phyloP scores from a whole-genome alignment of 2,329 filamentous ascomycete genomes.

The Sphaerulina vaccinii region DNA sequence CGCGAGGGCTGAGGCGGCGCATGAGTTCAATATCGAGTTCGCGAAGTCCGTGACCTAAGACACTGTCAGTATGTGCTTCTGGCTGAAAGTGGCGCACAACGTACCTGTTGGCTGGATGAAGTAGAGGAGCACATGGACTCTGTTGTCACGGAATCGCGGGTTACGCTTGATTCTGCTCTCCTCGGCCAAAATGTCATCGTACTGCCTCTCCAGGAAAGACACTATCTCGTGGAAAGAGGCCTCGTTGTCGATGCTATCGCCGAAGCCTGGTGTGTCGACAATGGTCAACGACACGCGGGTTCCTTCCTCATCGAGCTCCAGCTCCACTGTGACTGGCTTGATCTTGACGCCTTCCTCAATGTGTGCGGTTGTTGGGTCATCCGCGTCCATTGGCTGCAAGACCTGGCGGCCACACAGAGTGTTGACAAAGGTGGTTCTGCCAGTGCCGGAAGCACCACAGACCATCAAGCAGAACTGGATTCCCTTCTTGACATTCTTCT shows the following conservation, averaged over 20 bases:
- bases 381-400: constrained; percentile 84
- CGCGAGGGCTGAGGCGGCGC: constrained; percentile 96
- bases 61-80: constrained; percentile 13
- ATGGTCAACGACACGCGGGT: constrained; percentile 97
- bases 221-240: constrained; percentile 93
- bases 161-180: constrained; percentile 99
- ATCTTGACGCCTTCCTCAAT: constrained; percentile 97
- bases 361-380: constrained; percentile 84
- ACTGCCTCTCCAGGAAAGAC: constrained; percentile 97
- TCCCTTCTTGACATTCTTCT: constrained; percentile 99
- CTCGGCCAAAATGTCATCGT: constrained; percentile 98
- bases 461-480: constrained; percentile 99
- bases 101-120: constrained; percentile 94
- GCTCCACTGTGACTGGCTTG: constrained; percentile 95
- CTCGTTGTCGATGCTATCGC: constrained; percentile 99
- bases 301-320: constrained; percentile 96
- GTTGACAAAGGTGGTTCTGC: constrained; percentile 98
- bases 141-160: constrained; percentile 97
- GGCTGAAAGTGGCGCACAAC: constrained; percentile 3
- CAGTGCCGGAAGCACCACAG: constrained; percentile 96
- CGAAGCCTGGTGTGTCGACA: constrained; percentile 96
- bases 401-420: constrained; percentile 96
- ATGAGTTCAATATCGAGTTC: constrained; percentile 99
- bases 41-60: constrained; percentile 66
- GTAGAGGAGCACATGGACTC: constrained; percentile 96